These are phyloP conservation scores for Taphrina communis DNA, from an alignment of 1,139 yeast species.

Conservation along the genomic window DNA sequence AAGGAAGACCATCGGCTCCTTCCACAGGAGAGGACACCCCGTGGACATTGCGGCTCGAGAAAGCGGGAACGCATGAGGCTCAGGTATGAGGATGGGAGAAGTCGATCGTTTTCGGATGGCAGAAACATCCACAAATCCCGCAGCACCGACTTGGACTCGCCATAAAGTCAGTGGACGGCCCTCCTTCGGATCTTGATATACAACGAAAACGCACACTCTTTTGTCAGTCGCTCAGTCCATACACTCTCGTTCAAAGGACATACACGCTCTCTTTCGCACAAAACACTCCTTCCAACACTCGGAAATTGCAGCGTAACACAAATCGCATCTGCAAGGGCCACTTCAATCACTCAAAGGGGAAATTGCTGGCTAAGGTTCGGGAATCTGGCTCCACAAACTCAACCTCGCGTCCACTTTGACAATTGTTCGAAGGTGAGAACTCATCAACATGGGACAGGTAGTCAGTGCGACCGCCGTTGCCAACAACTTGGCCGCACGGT, in stretches of 20 bases:
- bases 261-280: neutral
- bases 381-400: neutral
- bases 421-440: no score
- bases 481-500: neutral
- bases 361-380: slow-evolving; percentile 7
- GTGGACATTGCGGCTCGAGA: neutral
- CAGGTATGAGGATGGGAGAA: neutral
- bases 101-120: slow-evolving; percentile 7
- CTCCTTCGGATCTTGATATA: no score
- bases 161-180: neutral
- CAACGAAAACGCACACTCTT: no score
- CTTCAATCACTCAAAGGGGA: neutral
- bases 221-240: neutral
- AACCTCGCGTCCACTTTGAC: neutral
- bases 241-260: neutral
- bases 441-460: neutral
- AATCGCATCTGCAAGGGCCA: neutral
- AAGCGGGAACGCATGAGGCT: neutral
- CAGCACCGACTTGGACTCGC: neutral
- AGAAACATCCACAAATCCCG: neutral
- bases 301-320: neutral
- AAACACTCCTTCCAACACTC: neutral
- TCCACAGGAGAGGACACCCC: neutral
- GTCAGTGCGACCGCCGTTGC: slow-evolving; percentile 1
- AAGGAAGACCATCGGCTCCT: no score